Base-by-base conservation (phyloP, 2,329 filamentous ascomycete genomes). In the Scopulariopsis brevicaulis region DNA sequence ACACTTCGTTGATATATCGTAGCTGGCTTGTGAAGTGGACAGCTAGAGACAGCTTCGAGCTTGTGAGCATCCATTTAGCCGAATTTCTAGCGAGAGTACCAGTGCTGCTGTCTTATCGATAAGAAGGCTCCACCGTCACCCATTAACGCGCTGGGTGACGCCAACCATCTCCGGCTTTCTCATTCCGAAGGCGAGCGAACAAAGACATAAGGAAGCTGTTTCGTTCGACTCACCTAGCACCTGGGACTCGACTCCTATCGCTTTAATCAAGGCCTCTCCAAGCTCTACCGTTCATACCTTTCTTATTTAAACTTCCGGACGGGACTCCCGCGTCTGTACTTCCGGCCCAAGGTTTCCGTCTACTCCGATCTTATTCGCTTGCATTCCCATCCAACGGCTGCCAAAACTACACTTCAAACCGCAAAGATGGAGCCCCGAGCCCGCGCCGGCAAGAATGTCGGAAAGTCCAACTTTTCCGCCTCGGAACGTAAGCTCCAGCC, bases 401-500 rank as follows among this genome's bases (percentile, higher is more conserved):
- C 18, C 3, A 1, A 22, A 48, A n/a, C 18, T n/a, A 37, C 54
- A 56, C 28, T 7, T 22, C 12, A 20, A 48, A 28, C 54, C 54
- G 56, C 60, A 63, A 82, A 74, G 69, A 89, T 90, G 77, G 88
- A 92, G 74, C 87, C 87, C 62, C 80, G 88, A 67, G 88, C 87
- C 60, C 82, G 88, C 66, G 84, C 86, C 66, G 86, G 86, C 68
- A 87, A 89, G 67, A 89, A 91, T 76, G 86, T 90, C 71, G 86
- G 86, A 62, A 88, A 90, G 71, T 87, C 91, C 79, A 92, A 90
- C 70, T 93, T 94, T 71, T 79, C 77, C 61, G 77, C 82, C 59
- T 81, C 81, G 68, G 89, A 92, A 71, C 76, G 89, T 89, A 75
- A 62, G 83, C 73, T 50, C 20, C 56, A 59, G 25, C 54, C 43